Conservation (phyloP, 176 grass and related monocot species). For the Luzula sylvatica region DNA sequence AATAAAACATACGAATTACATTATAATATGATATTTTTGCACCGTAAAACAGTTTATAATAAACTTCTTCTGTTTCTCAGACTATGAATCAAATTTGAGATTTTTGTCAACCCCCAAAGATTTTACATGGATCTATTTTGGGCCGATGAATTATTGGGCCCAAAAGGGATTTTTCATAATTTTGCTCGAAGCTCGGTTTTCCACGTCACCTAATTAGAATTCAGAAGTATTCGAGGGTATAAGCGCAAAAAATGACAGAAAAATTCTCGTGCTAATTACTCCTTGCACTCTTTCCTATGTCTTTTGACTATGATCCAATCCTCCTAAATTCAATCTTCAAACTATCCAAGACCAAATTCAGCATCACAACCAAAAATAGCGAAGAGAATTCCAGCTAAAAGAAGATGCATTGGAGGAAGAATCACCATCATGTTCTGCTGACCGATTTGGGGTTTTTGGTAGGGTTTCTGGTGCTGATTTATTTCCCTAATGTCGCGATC, state of each 20-base stretch:
- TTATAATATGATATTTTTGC: too few relatives aligned
- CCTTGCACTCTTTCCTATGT: neutral
- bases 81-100: neutral
- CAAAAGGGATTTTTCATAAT: too few relatives aligned
- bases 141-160: too few relatives aligned
- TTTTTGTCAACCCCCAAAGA: neutral
- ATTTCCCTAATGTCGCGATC: conserved; percentile 21
- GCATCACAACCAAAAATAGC: neutral
- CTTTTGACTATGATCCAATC: conserved; percentile 6
- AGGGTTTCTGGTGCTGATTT: conserved; percentile 28
- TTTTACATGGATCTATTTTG: too few relatives aligned
- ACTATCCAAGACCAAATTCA: neutral
- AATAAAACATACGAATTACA: too few relatives aligned
- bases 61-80: too few relatives aligned
- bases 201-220: too few relatives aligned
- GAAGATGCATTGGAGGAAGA: conserved; percentile 21
- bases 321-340: conserved; percentile 8
- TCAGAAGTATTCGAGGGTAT: neutral
- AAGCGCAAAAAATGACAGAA: neutral
- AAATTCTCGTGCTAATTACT: neutral
- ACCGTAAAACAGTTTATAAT: too few relatives aligned
- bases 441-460: conserved; percentile 28
- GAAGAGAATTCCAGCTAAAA: neutral
- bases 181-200: too few relatives aligned
- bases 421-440: conserved; percentile 8